Base-by-base conservation (phyloP, 2,329 filamentous ascomycete species). In the Trichoderma sp. region DNA sequence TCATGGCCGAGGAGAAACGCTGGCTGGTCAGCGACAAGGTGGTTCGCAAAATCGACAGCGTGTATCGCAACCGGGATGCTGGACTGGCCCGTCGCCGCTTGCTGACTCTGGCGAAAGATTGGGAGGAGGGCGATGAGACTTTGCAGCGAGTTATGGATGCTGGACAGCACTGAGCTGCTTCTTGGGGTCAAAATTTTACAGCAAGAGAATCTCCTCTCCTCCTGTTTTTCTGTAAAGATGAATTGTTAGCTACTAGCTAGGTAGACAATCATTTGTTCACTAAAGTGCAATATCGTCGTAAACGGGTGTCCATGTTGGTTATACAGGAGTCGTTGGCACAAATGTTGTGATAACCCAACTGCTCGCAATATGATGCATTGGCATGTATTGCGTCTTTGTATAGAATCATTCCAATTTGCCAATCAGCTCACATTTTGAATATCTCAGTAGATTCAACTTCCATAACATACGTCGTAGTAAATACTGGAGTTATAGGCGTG, bases 31-130 rank as follows among this genome's bases (percentile, higher is more conserved):
- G 76, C 68, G 79, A 83, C 72, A 76, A 75, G 7, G 81, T 81
- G 67, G 80, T 83, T 21, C 75, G 81, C 52, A 79, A 81, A 69
- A 82, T 83, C 59, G 81, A 83, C 71, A 82, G 80, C 19, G 81
- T 82, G 43, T 83, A 83, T 68, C 79, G 81, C 14, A 83, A 82
- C 64, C 76, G 79, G 11, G 80, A 83, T 68, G 78, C 78, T 13
- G 79, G 78, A 5, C 72, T 77, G 60, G 79, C 79, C 7, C 75
- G 80, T n/a, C 74, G 79, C 1, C 76, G 77, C 19, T 69, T 79
- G 43, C 71, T 79, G 74, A 77, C 74, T 35, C 73, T 82, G 68
- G 74, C 79, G 24, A 82, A 82, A 66, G 73, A 78, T 49, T 83
- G 81, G 81, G 76, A 81, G 53, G 79, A 81, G 69, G 77, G 76